Evolutionary conservation across 176 grass and related monocot species (phyloP).

Genomic region (Alopecurus myosuroides): DNA sequence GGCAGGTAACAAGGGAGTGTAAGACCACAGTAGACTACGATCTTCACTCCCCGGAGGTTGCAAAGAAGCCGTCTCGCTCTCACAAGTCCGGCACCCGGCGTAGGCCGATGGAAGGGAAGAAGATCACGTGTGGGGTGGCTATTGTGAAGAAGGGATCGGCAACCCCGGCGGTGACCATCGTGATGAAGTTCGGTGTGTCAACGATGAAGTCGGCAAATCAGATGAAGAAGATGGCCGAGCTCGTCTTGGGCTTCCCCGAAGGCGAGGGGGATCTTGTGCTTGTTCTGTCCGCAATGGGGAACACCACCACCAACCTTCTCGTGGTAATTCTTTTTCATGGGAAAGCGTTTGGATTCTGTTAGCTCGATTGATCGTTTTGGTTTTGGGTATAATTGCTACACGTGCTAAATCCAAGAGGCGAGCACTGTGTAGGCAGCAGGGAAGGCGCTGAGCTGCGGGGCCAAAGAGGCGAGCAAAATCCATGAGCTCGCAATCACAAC

Average conservation of each 20-base stretch:
- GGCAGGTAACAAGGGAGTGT: background rate
- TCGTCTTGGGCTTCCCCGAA: background rate
- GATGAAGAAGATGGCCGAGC: background rate
- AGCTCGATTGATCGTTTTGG: background rate
- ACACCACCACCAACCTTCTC: background rate
- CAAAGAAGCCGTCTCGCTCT: background rate
- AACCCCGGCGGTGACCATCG: background rate
- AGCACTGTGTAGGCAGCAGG: background rate
- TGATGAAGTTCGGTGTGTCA: background rate
- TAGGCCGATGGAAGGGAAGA: background rate
- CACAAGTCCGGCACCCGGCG: background rate
- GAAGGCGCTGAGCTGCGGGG: background rate
- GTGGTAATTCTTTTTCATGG: background rate
- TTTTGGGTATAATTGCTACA: background rate
- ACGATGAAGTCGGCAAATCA: background rate
- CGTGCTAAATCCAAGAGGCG: too few species aligned
- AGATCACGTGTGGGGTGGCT: background rate
- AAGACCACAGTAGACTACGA: background rate
- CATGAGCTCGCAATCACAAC: background rate
- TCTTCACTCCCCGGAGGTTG: background rate
- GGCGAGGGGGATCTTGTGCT: background rate
- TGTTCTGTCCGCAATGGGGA: background rate
- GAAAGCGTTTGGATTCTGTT: background rate
- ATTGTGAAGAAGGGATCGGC: background rate
- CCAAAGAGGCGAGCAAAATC: background rate